Conservation (phyloP, 257 asterid genomes). For the Datura wrightii region DNA sequence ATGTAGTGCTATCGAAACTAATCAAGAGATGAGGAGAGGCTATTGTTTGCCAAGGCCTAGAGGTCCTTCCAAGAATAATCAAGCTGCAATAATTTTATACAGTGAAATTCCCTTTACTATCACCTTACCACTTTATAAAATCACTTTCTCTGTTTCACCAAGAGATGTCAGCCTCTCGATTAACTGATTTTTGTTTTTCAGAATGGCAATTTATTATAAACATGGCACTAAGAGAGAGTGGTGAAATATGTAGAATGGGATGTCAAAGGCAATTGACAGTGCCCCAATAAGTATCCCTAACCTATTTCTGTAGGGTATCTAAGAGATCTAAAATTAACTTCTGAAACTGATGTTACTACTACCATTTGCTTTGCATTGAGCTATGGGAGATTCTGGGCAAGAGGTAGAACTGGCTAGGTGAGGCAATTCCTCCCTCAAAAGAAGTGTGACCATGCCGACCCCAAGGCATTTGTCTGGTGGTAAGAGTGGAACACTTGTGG, state of each 20-base stretch:
- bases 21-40: background rate
- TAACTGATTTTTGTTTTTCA: background rate
- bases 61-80: slow-evolving; percentile 14
- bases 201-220: background rate
- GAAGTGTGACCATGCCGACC: background rate
- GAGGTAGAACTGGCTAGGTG: background rate
- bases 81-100: background rate
- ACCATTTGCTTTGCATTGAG: background rate
- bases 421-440: background rate
- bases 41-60: background rate
- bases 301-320: slow-evolving; percentile 15
- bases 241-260: slow-evolving; percentile 10
- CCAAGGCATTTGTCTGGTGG: background rate
- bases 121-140: background rate
- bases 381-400: background rate
- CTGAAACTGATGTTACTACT: slow-evolving; percentile 6
- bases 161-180: background rate
- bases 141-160: background rate
- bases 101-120: background rate
- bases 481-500: background rate
- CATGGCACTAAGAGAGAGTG: background rate
- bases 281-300: background rate
- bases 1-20: background rate
- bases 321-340: background rate
- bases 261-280: background rate